Evolutionary conservation across 805 yeast genomes (phyloP).

Genomic region (Pichia rugopelliculosa): DNA sequence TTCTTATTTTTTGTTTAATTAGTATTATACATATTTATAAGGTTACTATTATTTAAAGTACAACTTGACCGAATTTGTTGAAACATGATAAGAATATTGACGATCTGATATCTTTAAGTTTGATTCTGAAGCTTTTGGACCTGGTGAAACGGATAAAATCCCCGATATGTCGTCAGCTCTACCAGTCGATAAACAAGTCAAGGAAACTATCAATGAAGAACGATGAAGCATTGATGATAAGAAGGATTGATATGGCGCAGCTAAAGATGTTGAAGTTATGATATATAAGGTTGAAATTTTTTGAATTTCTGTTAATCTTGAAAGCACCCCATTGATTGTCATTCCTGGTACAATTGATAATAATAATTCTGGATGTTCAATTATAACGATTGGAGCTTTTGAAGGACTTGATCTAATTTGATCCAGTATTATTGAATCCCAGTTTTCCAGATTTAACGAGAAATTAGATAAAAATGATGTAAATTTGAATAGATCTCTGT

Average conservation of each 20-base stretch:
- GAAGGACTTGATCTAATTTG: constrained; percentile 8
- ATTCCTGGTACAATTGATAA: constrained; percentile 14
- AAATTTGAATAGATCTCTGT: constrained; percentile 26
- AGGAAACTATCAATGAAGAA: constrained; percentile 43
- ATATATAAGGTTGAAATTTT: constrained; percentile 37
- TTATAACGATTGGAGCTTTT: constrained; percentile 15
- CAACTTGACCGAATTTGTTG: constrained; percentile 5
- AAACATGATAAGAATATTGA: constrained; percentile 5
- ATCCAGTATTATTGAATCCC: constrained; percentile 13
- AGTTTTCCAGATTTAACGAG: constrained; percentile 22
- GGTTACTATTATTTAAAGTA: constrained; percentile 3
- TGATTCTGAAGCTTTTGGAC: constrained; percentile 24
- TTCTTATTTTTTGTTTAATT: not conserved
- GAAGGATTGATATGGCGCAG: not conserved
- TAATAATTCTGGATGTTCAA: constrained; percentile 26
- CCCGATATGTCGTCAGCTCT: constrained; percentile 82
- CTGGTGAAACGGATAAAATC: constrained; percentile 50
- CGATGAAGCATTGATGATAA: constrained; percentile 34
- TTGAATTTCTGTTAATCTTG: constrained; percentile 12
- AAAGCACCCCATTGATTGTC: constrained; percentile 12
- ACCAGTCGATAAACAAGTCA: constrained; percentile 70
- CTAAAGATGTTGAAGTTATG: constrained; percentile 17
- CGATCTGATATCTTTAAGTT: not conserved
- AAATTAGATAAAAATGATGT: constrained; percentile 33
- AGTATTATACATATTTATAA: not conserved